Conservation (phyloP, 2,329 filamentous ascomycete genomes). For the Bipolaris gigantea region DNA sequence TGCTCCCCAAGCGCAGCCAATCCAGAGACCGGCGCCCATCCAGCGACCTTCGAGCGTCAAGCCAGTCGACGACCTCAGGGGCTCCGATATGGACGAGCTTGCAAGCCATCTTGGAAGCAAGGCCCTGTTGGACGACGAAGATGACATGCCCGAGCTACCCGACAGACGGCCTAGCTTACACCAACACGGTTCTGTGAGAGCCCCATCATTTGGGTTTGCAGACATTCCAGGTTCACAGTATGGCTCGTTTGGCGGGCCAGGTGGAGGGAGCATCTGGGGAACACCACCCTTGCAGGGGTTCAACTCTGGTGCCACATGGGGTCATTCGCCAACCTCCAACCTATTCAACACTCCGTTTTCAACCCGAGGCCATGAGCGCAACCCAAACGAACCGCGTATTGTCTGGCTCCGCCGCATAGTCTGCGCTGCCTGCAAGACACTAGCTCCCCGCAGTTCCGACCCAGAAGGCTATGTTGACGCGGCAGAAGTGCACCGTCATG, state of each 20-base stretch:
- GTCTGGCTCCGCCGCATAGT: constrained; percentile 58
- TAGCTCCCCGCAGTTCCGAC: constrained; percentile 51
- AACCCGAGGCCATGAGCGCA: constrained; percentile 32
- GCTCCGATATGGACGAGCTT: constrained; percentile 64
- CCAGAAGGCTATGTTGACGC: constrained; percentile 71
- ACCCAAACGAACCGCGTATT: constrained; percentile 32
- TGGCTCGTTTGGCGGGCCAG: constrained; percentile 36
- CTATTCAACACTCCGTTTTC: constrained; percentile 40
- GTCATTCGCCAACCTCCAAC: constrained; percentile 42
- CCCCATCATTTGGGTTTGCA: constrained; percentile 39
- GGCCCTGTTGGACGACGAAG: constrained; percentile 70
- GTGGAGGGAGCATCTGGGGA: constrained; percentile 46
- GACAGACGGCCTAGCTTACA: constrained; percentile 49
- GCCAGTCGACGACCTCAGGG: constrained; percentile 55
- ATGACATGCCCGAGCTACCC: constrained; percentile 64
- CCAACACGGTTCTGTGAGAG: constrained; percentile 34
- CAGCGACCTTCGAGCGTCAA: constrained; percentile 78
- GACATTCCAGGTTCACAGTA: constrained; percentile 39
- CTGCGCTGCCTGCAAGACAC: constrained; percentile 73
- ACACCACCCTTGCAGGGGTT: constrained; percentile 48
- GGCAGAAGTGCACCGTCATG: constrained; percentile 62
- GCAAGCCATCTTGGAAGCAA: constrained; percentile 86
- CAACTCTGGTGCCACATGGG: constrained; percentile 45
- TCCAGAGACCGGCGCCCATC: constrained; percentile 82
- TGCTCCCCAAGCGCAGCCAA: constrained; percentile 66